Base-by-base conservation (phyloP, 306 rosid species). In the Malus domestica region DNA sequence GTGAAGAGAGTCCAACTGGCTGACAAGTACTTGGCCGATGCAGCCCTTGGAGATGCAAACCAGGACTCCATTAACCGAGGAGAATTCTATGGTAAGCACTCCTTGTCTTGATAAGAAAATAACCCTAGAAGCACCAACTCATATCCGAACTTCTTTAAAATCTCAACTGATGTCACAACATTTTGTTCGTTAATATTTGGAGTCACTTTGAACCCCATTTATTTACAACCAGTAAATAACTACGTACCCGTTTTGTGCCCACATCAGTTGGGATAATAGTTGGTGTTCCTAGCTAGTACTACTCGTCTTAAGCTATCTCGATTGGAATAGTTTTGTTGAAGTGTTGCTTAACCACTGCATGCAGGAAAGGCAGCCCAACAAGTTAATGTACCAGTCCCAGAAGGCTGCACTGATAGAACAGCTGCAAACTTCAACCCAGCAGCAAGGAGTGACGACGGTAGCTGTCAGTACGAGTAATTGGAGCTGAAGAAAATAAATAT, bases 11-110 rank as follows among this genome's bases (percentile, higher is more conserved):
- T 87, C 35, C 85, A 79, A 77, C 68, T 87, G 80, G 90, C 90
- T 42, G 90, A 81, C 51, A 66, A 75, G 71, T 87, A 84, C 80
- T 22, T 87, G 75, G 77, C 76, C 33, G 79, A 84, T 70, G 88
- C 90, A 49, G 86, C 90, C 27, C 88, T 84, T 25, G 88, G 90
- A 73, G 90, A 87, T 15, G 90, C 84, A 38, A 87, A 84, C 66
- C 72, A 60, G 51, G 90, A 84, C 23, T 65, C 76, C 63, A 78
- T 84, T 55, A 77, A 61, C 29, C 73, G 80, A 3, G 84, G 87
- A 73, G 16, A 75, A 73, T 81, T 82, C 82, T 82, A 73, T 55
- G 86, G 90, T 86, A 57, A 80, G 79, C 58, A 45, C 66, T 18
- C 70, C 61, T 42, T 49, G 45, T 61, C 40, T 64, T 9, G 9